Conservation (phyloP, 1,284 basidiomycete genomes). For the Stereum hirsutum region DNA sequence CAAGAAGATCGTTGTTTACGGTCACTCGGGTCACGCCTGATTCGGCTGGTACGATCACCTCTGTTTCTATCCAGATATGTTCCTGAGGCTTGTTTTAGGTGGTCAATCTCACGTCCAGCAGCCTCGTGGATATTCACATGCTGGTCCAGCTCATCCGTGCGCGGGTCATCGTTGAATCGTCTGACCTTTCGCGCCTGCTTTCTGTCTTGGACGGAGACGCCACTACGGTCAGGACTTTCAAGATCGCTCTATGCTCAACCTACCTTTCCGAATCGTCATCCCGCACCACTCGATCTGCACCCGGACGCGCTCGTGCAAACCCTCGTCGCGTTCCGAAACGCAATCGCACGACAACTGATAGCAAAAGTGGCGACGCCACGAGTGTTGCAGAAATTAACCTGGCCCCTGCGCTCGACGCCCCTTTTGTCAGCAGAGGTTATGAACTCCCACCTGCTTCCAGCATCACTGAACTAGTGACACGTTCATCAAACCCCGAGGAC, state of each 20-base stretch:
- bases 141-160: conserved; percentile 38
- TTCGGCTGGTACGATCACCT: conserved; percentile 34
- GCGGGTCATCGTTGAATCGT: conserved; percentile 30
- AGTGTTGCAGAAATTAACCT: too few species aligned
- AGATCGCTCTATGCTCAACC: conserved; percentile 38
- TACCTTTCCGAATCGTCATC: conserved; percentile 11
- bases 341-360: conserved; percentile 1
- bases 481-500: conserved; percentile 15
- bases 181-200: conserved; percentile 22
- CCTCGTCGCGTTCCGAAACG: conserved; percentile 9
- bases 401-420: not conserved
- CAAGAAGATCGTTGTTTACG: conserved; percentile 31
- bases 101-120: conserved; percentile 41
- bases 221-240: conserved; percentile 32
- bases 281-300: not conserved
- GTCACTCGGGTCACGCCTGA: conserved; percentile 37
- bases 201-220: conserved; percentile 34
- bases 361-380: not conserved
- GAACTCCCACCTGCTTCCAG: not conserved
- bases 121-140: conserved; percentile 36
- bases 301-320: conserved; percentile 8
- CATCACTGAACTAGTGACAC: conserved; percentile 4
- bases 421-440: not conserved
- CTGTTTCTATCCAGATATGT: conserved; percentile 3
- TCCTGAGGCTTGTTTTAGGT: conserved; percentile 28